Evolutionary conservation across 83 land plant species (phyloP), one percentile per base, ranked within the genome.

Genomic region (Diphasiastrum complanatum): DNA sequence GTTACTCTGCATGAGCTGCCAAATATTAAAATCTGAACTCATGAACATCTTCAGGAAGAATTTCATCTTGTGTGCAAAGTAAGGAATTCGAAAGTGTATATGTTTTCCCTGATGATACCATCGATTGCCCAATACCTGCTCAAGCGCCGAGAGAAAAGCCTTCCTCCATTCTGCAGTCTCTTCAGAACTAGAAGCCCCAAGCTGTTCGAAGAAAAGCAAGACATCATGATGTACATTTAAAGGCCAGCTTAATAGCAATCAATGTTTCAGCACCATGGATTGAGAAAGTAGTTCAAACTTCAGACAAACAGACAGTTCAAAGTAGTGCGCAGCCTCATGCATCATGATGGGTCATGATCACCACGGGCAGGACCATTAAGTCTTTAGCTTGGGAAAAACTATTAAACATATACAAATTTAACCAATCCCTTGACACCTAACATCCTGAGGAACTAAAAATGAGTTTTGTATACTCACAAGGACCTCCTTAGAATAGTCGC

Each of bases 111-210:
- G n/a, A n/a, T n/a, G n/a, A n/a, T n/a, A n/a, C n/a, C n/a, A n/a
- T n/a, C n/a, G n/a, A 30, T 27, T 19, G 57, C 14, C 34, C n/a
- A 53, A 14, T 27, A 66, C 69, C 69, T 45, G 37, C 27, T 47
- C 61, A 53, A 55, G 69, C 4, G 69, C 60, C 14, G 22, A 41
- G 28, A 47, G 52, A 30, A 66, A 53, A 19, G 69, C 69, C 48
- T 66, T 66, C 0, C 36, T 14, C 64, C 69, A 55, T 30, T 66
- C 69, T 55, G 69, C 69, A 23, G 49, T 40, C 61, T 66, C 69
- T 54, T 66, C 53, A 19, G 37, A 32, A 48, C 71, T 68, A 32
- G 25, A 37, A 31, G 71, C 66, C 3, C 66, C 65, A 37, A 60
- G 51, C 67, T 60, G 37, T 20, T 0, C 0, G 14, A 46, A 45